These are phyloP conservation scores for Acanthamoeba rhysodes DNA, from an alignment of 208 protist genomes.

Conservation along the genomic window DNA sequence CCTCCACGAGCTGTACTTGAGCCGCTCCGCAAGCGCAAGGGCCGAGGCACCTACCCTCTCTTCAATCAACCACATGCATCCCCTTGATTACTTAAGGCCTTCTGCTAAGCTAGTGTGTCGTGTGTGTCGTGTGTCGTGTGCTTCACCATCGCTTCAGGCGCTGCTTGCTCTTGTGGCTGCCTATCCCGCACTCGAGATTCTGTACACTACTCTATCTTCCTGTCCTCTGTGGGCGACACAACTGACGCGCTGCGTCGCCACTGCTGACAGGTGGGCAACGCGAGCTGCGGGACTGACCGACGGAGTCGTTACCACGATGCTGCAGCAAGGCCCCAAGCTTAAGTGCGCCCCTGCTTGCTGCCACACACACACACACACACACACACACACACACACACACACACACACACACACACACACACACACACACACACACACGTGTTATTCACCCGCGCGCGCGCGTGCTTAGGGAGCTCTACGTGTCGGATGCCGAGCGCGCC, in stretches of 20 bases:
- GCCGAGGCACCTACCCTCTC: neutral
- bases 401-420: neutral
- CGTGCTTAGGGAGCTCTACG: neutral
- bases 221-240: neutral
- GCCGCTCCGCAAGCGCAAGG: neutral
- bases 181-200: neutral
- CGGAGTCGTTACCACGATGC: neutral
- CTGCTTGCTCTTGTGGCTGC: too few species aligned
- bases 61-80: neutral
- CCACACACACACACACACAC: neutral
- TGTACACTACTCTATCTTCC: neutral
- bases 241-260: neutral
- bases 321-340: neutral
- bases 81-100: too few species aligned
- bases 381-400: too few species aligned
- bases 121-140: too few species aligned
- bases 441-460: too few species aligned
- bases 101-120: too few species aligned
- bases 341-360: neutral
- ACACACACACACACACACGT: neutral
- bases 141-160: too few species aligned
- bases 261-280: neutral
- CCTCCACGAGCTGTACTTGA: neutral
- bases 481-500: neutral
- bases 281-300: neutral